Percentiles rank a stretch among this genome's conserved stretches.
phyloP scores from a whole-genome alignment of 257 asterid species.

The Nicotiana paniculata region DNA sequence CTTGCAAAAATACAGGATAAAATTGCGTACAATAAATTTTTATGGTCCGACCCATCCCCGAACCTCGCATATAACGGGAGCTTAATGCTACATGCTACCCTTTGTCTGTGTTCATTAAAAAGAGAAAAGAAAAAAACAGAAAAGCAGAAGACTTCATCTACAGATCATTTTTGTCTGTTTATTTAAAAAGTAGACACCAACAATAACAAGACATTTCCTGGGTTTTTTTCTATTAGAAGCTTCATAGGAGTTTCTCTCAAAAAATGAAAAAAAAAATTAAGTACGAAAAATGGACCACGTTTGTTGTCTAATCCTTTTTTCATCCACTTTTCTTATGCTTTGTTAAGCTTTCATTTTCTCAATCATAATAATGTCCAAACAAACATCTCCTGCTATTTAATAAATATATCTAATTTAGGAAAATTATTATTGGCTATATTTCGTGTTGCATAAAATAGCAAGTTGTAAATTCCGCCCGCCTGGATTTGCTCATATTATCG shows the following conservation, averaged over 20 bases:
- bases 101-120: too few relatives aligned
- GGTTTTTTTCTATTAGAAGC: not conserved
- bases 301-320: constrained; percentile 11
- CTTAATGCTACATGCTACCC: too few relatives aligned
- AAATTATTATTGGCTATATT: not conserved
- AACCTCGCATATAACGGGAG: too few relatives aligned
- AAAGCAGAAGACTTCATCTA: not conserved
- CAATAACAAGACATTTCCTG: not conserved
- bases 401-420: not conserved
- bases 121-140: not conserved
- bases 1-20: too few relatives aligned
- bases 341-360: not conserved
- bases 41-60: too few relatives aligned
- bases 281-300: constrained; percentile 9
- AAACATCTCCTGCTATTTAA: not conserved
- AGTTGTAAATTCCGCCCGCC: not conserved
- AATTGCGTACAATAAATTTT: accelerated
- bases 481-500: not conserved
- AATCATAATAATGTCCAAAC: constrained; percentile 6
- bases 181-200: not conserved
- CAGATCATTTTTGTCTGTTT: not conserved
- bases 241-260: constrained; percentile 1
- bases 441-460: not conserved
- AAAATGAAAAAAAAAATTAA: constrained; percentile 5
- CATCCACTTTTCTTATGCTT: not conserved